phyloP scores from a whole-genome alignment of 257 asterid species.

The Paraleonurus japonicus region DNA sequence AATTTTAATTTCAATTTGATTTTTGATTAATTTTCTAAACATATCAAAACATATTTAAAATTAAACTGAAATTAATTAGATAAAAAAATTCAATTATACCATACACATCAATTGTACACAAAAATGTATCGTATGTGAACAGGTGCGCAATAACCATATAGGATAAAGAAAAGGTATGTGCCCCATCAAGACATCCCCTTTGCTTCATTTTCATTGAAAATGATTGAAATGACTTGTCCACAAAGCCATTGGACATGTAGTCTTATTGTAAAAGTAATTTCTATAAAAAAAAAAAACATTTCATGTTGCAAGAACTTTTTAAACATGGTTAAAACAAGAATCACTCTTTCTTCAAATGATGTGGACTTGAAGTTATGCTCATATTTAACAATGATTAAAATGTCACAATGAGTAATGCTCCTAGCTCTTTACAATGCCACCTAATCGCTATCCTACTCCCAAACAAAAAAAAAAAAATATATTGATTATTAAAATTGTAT shows the following conservation, averaged over 20 bases:
- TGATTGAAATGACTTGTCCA: conserved; percentile 38
- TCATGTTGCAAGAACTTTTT: background rate
- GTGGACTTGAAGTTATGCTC: conserved; percentile 12
- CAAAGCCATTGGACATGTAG: conserved; percentile 14
- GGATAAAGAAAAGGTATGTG: conserved; percentile 21
- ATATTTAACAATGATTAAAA: conserved; percentile 11
- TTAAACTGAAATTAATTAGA: too few species aligned
- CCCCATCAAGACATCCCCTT: conserved; percentile 31
- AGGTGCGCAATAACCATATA: conserved; percentile 12
- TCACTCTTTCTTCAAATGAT: background rate
- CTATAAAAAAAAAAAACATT: conserved; percentile 5
- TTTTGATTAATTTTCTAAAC: too few species aligned
- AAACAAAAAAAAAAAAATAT: background rate
- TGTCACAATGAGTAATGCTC: conserved; percentile 26
- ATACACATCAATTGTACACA: too few species aligned
- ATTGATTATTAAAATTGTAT: background rate
- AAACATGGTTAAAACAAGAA: conserved; percentile 6
- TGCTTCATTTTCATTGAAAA: conserved; percentile 29
- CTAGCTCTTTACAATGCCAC: conserved; percentile 48
- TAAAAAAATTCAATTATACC: too few species aligned
- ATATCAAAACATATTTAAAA: too few species aligned
- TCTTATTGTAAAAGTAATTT: background rate
- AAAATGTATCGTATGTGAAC: background rate
- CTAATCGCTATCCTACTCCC: conserved; percentile 24
- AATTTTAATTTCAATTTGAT: too few species aligned